Conservation (phyloP, 176 grass and related monocot genomes). For the Pharus latifolius region DNA sequence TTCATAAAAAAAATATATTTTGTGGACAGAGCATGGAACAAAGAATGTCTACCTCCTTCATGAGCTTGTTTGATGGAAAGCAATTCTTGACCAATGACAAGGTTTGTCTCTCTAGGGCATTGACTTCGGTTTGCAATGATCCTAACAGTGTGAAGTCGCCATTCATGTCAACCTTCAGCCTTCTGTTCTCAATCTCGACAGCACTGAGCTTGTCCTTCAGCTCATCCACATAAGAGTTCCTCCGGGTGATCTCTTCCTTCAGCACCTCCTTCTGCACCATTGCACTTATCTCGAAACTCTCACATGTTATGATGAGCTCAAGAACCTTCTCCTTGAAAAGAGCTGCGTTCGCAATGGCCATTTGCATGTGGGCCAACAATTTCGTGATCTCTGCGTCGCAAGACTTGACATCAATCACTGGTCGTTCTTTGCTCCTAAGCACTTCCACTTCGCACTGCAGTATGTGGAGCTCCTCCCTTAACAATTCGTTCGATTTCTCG, state of each 20-base stretch:
- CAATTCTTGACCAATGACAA: constrained; percentile 46
- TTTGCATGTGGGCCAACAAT: constrained; percentile 58
- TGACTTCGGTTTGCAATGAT: constrained; percentile 57
- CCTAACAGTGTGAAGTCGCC: constrained; percentile 54
- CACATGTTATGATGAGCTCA: constrained; percentile 59
- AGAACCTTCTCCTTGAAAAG: constrained; percentile 79
- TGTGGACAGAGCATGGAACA: background rate
- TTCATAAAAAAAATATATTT: background rate
- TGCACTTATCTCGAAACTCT: constrained; percentile 75
- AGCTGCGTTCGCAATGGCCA: constrained; percentile 54
- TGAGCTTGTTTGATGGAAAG: constrained; percentile 39
- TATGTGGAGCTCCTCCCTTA: constrained; percentile 36
- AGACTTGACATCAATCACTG: constrained; percentile 50
- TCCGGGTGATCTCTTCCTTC: constrained; percentile 65
- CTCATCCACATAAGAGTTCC: constrained; percentile 54
- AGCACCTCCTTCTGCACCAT: constrained; percentile 75
- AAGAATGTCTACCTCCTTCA: constrained; percentile 45
- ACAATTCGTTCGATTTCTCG: constrained; percentile 40
- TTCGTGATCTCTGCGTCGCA: constrained; percentile 51
- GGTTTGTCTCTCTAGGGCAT: constrained; percentile 57
- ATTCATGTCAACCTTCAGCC: constrained; percentile 67
- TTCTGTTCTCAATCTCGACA: constrained; percentile 66
- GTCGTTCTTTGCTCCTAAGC: constrained; percentile 29
- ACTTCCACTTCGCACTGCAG: constrained; percentile 35
- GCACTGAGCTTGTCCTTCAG: constrained; percentile 69